Evolutionary conservation across 345 rosid species (phyloP).

Genomic region (Lumnitzera littorea): DNA sequence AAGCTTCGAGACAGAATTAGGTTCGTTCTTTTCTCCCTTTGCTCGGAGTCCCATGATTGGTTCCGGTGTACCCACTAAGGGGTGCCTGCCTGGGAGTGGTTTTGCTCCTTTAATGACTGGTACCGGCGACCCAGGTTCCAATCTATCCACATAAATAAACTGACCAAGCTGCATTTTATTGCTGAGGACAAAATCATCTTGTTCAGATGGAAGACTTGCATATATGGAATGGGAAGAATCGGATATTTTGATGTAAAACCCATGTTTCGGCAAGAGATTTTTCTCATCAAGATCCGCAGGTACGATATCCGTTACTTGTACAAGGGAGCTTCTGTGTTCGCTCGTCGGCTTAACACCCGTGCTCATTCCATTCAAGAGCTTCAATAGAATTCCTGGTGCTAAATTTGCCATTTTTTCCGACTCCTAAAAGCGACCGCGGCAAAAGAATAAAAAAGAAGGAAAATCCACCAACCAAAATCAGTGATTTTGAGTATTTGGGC

Average conservation of each 20-base stretch:
- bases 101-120: constrained; percentile 77
- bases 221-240: constrained; percentile 92
- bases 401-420: constrained; percentile 50
- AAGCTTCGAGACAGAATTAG: constrained; percentile 25
- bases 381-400: constrained; percentile 75
- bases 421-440: neutral
- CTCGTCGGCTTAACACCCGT: constrained; percentile 76
- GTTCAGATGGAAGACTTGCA: constrained; percentile 77
- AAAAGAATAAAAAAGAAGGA: constrained; percentile 1
- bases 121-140: constrained; percentile 92
- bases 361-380: constrained; percentile 78
- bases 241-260: constrained; percentile 87
- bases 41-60: constrained; percentile 63
- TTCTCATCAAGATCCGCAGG: constrained; percentile 95
- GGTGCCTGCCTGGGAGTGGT: constrained; percentile 91
- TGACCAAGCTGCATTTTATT: constrained; percentile 93
- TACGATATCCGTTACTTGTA: constrained; percentile 91
- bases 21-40: constrained; percentile 36
- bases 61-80: constrained; percentile 81
- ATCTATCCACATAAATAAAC: constrained; percentile 70
- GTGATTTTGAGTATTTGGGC: no score
- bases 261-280: constrained; percentile 79
- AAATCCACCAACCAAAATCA: no score
- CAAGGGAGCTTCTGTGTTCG: constrained; percentile 79
- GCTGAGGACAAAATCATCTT: constrained; percentile 78